phyloP scores from a whole-genome alignment of 257 asterid genomes.

The Jaltomata sinuosa region DNA sequence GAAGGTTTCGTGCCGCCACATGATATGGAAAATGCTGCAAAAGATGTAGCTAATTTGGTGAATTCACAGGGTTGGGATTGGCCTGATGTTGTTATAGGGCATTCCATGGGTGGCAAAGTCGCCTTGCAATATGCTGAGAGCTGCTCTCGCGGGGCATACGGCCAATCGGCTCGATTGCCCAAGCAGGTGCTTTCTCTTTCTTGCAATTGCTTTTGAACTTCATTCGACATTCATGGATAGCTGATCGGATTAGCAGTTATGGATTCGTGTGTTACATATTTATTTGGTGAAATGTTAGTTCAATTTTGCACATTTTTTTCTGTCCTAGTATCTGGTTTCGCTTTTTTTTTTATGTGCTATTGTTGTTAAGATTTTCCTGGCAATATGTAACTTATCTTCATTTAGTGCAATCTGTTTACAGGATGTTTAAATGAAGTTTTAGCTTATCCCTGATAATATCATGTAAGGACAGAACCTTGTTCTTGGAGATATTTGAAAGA shows the following conservation, averaged over 20 bases:
- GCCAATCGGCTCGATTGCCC: conserved; percentile 41
- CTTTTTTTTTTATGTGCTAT: background rate
- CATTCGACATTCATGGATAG: background rate
- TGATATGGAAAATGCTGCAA: conserved; percentile 64
- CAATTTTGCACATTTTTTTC: background rate
- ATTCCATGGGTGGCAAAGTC: conserved; percentile 95
- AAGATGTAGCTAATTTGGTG: conserved; percentile 73
- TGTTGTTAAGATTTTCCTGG: background rate
- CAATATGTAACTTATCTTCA: background rate
- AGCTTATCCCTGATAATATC: background rate
- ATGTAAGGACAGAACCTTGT: background rate
- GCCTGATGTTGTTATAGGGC: conserved; percentile 95
- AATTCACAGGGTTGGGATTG: conserved; percentile 62
- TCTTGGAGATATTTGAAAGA: background rate
- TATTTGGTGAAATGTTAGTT: background rate
- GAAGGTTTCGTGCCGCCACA: conserved; percentile 60
- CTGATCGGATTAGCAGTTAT: background rate
- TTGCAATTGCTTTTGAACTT: background rate
- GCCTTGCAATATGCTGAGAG: conserved; percentile 78
- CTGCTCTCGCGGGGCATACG: conserved; percentile 65
- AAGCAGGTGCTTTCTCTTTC: conserved; percentile 54
- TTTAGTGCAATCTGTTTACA: background rate
- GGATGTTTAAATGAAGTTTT: background rate
- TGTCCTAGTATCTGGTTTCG: background rate
- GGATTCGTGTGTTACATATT: background rate